A percentile compares a stretch with the other conserved stretches of the same genome.
Conservation (phyloP, 192 early-diverging fungal species). For the Entophlyctis luteolus region DNA sequence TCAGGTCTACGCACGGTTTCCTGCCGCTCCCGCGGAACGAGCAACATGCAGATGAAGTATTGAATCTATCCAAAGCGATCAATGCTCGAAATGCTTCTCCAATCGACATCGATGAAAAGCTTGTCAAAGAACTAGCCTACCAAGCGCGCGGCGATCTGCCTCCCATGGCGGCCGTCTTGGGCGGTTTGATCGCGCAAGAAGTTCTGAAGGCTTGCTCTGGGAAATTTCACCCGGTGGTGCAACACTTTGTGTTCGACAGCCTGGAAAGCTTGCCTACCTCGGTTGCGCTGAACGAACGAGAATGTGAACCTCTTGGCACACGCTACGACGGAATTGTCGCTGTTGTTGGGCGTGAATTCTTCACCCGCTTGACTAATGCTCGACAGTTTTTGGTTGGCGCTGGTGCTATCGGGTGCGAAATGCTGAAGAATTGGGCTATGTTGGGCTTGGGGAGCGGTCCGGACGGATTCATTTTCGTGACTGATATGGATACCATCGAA, state of each 20-base stretch:
- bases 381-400: constrained; percentile 95
- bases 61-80: constrained; percentile 67
- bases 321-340: constrained; percentile 96
- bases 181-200: constrained; percentile 95
- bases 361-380: constrained; percentile 77
- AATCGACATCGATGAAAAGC: constrained; percentile 71
- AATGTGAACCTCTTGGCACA: constrained; percentile 72
- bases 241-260: constrained; percentile 96
- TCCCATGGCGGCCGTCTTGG: constrained; percentile 94
- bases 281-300: constrained; percentile 62
- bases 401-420: constrained; percentile 99
- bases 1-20: constrained; percentile 54
- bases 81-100: constrained; percentile 63
- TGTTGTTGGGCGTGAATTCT: constrained; percentile 91
- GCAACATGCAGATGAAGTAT: constrained; percentile 77
- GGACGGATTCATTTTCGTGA: constrained; percentile 74
- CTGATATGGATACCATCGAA: constrained; percentile 99
- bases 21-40: constrained; percentile 85
- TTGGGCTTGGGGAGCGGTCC: constrained; percentile 80
- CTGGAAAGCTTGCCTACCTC: constrained; percentile 88
- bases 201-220: constrained; percentile 97
- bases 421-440: constrained; percentile 99
- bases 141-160: constrained; percentile 87
- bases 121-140: constrained; percentile 82
- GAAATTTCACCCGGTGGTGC: constrained; percentile 89